Evolutionary conservation across 371 early-diverging fungal genomes (phyloP).

Genomic region (Apophysomyces trapeziformis): DNA sequence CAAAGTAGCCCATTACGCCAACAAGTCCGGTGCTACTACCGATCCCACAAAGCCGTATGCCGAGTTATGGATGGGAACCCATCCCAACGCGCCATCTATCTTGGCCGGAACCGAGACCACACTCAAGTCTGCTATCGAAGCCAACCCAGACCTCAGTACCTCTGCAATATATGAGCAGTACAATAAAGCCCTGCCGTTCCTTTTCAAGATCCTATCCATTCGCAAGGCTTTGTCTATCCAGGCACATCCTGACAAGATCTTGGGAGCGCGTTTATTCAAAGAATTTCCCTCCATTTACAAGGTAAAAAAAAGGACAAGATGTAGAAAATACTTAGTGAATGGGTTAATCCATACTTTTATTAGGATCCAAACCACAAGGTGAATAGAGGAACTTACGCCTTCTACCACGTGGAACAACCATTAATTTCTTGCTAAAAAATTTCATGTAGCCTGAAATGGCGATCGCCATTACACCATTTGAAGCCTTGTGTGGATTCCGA

Average conservation of each 20-base stretch:
- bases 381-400: not conserved
- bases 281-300: constrained; percentile 85
- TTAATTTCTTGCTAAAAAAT: not conserved
- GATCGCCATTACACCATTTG: constrained; percentile 93
- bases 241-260: constrained; percentile 94
- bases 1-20: constrained; percentile 85
- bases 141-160: constrained; percentile 56
- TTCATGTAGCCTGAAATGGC: constrained; percentile 94
- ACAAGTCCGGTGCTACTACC: constrained; percentile 55
- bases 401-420: not conserved
- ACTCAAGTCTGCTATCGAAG: constrained; percentile 58
- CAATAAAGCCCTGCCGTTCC: constrained; percentile 88
- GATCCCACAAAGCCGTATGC: constrained; percentile 84
- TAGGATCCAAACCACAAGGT: constrained; percentile 62
- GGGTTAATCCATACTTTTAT: not conserved
- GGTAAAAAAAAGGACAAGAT: constrained; percentile 18
- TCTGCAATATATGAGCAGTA: constrained; percentile 59
- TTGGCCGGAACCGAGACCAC: constrained; percentile 46
- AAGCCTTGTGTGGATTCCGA: constrained; percentile 95
- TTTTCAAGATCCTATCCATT: constrained; percentile 96
- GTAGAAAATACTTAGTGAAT: no score
- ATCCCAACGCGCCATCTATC: constrained; percentile 89
- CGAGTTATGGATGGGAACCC: constrained; percentile 99
- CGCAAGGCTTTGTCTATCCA: constrained; percentile 96
- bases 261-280: constrained; percentile 77